phyloP scores from a whole-genome alignment of 2,329 filamentous ascomycete genomes.

The Calonectria hawksworthii region DNA sequence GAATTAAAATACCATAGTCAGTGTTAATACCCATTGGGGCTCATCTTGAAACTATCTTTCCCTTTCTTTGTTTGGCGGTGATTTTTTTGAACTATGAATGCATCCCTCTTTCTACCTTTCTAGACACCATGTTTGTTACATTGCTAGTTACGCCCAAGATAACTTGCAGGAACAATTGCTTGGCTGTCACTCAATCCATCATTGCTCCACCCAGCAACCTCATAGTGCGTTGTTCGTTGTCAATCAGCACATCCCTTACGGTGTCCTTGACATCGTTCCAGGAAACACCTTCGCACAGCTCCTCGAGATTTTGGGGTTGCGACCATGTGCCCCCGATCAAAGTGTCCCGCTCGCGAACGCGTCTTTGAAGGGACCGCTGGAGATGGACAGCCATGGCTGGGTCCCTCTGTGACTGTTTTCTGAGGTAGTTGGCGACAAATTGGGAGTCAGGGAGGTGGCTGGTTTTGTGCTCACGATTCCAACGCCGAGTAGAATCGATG shows the following conservation, averaged over 20 bases:
- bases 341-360: conserved; percentile 30
- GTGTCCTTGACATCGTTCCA: conserved; percentile 53
- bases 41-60: not conserved
- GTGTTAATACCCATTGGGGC: conserved; percentile 13
- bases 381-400: conserved; percentile 50
- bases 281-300: conserved; percentile 49
- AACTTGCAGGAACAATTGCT: not conserved
- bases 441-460: conserved; percentile 47
- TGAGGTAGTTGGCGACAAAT: conserved; percentile 52
- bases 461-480: conserved; percentile 55
- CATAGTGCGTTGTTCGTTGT: conserved; percentile 37
- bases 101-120: not conserved
- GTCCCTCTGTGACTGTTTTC: conserved; percentile 54
- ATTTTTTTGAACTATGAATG: not conserved
- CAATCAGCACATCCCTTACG: conserved; percentile 49
- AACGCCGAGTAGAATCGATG: conserved; percentile 54
- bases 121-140: not conserved
- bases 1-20: conserved; percentile 36
- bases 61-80: not conserved
- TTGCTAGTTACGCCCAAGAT: not conserved
- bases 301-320: conserved; percentile 47
- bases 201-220: conserved; percentile 32
- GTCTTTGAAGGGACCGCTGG: conserved; percentile 49
- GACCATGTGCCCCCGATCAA: conserved; percentile 5
- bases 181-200: not conserved